Percentiles rank a stretch among this genome's conserved stretches.
Evolutionary conservation across 2,329 filamentous ascomycete species (phyloP).

Genomic region (Ascochyta koolunga): DNA sequence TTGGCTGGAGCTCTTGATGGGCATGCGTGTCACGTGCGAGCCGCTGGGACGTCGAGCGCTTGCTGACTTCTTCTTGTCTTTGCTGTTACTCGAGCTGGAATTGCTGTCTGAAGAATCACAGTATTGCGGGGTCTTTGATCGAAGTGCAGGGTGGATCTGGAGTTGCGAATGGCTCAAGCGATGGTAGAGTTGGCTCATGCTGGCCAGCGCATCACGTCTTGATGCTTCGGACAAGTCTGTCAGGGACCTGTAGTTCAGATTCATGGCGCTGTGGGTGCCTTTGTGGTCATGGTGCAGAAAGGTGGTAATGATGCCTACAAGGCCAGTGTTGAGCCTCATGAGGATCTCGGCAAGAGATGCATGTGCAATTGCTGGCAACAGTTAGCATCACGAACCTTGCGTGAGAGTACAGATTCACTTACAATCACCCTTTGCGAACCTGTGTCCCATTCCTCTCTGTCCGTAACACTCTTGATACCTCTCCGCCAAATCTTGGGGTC

Average conservation of each 20-base stretch:
- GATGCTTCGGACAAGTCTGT: slow-evolving; percentile 54
- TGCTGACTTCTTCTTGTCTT: slow-evolving; percentile 33
- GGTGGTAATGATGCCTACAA: slow-evolving; percentile 54
- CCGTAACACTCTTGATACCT: slow-evolving; percentile 50
- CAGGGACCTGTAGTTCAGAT: slow-evolving; percentile 53
- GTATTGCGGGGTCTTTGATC: slow-evolving; percentile 13
- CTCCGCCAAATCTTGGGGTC: slow-evolving; percentile 51
- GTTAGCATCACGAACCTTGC: neutral
- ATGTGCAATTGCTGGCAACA: slow-evolving; percentile 50
- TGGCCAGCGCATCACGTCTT: slow-evolving; percentile 51
- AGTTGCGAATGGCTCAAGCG: slow-evolving; percentile 47
- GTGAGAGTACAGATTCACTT: slow-evolving; percentile 20
- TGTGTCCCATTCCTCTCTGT: slow-evolving; percentile 39
- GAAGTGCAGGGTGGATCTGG: slow-evolving; percentile 29
- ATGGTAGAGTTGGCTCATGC: slow-evolving; percentile 49
- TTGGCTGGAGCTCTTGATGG: slow-evolving; percentile 40
- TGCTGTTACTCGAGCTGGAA: slow-evolving; percentile 23
- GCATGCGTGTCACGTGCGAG: slow-evolving; percentile 39
- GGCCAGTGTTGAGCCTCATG: slow-evolving; percentile 55
- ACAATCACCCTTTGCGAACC: slow-evolving; percentile 55
- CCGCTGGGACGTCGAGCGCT: slow-evolving; percentile 29
- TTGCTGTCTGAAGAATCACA: slow-evolving; percentile 13
- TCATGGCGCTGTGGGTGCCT: slow-evolving; percentile 31
- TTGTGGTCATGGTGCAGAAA: slow-evolving; percentile 49
- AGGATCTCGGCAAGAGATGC: slow-evolving; percentile 54